phyloP scores from a whole-genome alignment of 495 filamentous ascomycete species.

The Trypethelium eluteriae region DNA sequence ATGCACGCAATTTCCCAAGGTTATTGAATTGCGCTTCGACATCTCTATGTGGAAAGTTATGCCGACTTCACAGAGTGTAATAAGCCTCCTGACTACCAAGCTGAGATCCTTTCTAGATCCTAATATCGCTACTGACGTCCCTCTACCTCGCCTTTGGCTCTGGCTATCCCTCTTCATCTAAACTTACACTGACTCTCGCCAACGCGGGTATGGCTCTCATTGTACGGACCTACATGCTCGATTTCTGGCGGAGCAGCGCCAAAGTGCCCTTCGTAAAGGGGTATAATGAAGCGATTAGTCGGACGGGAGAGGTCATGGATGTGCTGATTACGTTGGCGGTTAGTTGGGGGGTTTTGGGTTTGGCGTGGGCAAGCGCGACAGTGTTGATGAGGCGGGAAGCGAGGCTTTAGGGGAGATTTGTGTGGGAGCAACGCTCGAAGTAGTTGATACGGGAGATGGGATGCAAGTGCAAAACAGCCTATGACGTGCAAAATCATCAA shows the following conservation, averaged over 20 bases:
- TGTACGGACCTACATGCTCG: slow-evolving; percentile 25
- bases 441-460: too few species aligned
- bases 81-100: background rate
- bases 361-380: slow-evolving; percentile 10
- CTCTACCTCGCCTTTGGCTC: slow-evolving; percentile 33
- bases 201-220: slow-evolving; percentile 10
- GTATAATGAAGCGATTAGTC: slow-evolving; percentile 36
- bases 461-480: too few species aligned
- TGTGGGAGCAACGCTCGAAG: too few species aligned
- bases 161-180: slow-evolving; percentile 10
- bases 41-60: too few species aligned
- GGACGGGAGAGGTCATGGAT: slow-evolving; percentile 25
- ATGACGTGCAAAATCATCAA: too few species aligned
- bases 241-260: slow-evolving; percentile 33
- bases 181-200: background rate
- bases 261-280: slow-evolving; percentile 34
- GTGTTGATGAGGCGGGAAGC: background rate
- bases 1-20: too few species aligned
- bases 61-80: too few species aligned
- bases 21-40: too few species aligned
- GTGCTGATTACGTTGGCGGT: slow-evolving; percentile 25
- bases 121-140: slow-evolving; percentile 39
- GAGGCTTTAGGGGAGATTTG: background rate
- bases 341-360: slow-evolving; percentile 23
- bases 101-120: slow-evolving; percentile 32